These are phyloP conservation scores for Penicillium sp. DNA, from an alignment of 2,329 filamentous ascomycete species.

Conservation along the genomic window DNA sequence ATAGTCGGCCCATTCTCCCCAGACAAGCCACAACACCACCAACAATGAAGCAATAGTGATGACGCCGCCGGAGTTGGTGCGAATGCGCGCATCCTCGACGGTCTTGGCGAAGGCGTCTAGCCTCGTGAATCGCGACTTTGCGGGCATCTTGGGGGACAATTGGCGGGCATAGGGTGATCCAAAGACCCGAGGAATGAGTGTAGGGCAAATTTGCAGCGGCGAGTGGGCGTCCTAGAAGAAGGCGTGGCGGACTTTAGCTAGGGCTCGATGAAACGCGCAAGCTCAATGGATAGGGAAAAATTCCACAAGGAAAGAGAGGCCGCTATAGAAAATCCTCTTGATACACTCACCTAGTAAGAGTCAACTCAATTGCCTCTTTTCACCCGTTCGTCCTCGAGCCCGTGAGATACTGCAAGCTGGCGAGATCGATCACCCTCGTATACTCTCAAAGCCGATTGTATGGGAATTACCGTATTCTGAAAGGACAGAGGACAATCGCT, in stretches of 20 bases:
- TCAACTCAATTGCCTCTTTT: constrained; percentile 17
- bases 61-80: constrained; percentile 92
- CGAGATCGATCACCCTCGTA: constrained; percentile 12
- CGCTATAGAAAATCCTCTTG: not conserved
- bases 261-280: constrained; percentile 18
- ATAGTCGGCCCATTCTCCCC: constrained; percentile 97
- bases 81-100: constrained; percentile 93
- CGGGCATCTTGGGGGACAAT: constrained; percentile 63
- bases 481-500: constrained; percentile 36
- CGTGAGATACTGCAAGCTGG: constrained; percentile 21
- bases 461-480: constrained; percentile 20
- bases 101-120: constrained; percentile 99
- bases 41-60: constrained; percentile 90
- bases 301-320: not conserved
- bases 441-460: constrained; percentile 16
- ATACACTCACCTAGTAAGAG: constrained; percentile 13
- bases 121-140: constrained; percentile 91
- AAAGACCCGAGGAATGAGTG: constrained; percentile 2
- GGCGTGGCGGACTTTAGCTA: constrained; percentile 18
- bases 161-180: constrained; percentile 32
- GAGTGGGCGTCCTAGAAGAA: constrained; percentile 10
- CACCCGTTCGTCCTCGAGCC: constrained; percentile 4
- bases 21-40: constrained; percentile 82
- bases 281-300: not conserved
- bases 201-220: constrained; percentile 4